Evolutionary conservation across 345 rosid species (phyloP).

Genomic region (Balakata baccata): DNA sequence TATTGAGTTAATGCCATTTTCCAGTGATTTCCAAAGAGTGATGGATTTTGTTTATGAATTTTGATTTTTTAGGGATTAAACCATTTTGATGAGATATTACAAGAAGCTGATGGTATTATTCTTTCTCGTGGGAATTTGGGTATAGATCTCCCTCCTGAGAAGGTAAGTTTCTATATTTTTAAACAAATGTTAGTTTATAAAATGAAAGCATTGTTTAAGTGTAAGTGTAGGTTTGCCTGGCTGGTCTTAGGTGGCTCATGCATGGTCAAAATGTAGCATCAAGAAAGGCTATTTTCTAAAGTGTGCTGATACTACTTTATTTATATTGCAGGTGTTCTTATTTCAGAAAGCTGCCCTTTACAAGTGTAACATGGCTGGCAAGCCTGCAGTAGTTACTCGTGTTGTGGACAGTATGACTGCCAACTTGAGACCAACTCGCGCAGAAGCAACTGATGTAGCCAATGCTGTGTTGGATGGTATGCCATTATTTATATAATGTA

Average conservation of each 20-base stretch:
- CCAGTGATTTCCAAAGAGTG: background rate
- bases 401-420: slow-evolving; percentile 97
- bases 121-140: slow-evolving; percentile 99
- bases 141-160: slow-evolving; percentile 96
- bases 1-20: background rate
- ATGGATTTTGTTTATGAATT: background rate
- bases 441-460: slow-evolving; percentile 98
- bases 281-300: background rate
- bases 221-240: background rate
- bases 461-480: slow-evolving; percentile 95
- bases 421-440: slow-evolving; percentile 94
- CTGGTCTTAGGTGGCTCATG: slow-evolving; percentile 11
- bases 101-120: slow-evolving; percentile 97
- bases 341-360: slow-evolving; percentile 92
- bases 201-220: too few relatives aligned
- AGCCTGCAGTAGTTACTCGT: slow-evolving; percentile 94
- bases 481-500: slow-evolving; percentile 12
- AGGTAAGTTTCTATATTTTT: slow-evolving; percentile 43
- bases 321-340: slow-evolving; percentile 69
- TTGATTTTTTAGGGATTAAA: slow-evolving; percentile 59
- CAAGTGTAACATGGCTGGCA: slow-evolving; percentile 97
- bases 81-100: slow-evolving; percentile 96
- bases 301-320: slow-evolving; percentile 10
- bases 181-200: background rate
- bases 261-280: background rate